Conservation (phyloP, 2,329 filamentous ascomycete species). For the Orbilia ellipsospora region DNA sequence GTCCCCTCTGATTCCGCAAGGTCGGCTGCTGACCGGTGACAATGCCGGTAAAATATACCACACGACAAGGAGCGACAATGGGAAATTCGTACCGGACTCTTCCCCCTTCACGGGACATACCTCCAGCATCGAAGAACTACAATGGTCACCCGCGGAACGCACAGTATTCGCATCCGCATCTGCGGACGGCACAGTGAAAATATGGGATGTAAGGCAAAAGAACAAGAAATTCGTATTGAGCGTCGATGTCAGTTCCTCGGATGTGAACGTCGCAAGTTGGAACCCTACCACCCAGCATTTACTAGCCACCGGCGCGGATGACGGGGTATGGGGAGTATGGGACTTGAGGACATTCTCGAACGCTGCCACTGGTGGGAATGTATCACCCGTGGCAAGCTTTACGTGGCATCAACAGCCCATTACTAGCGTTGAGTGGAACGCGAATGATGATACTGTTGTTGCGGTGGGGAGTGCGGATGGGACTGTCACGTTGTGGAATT, state of each 20-base stretch:
- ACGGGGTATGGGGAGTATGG: slow-evolving; percentile 95
- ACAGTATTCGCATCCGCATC: slow-evolving; percentile 95
- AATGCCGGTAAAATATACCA: slow-evolving; percentile 88
- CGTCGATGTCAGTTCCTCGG: slow-evolving; percentile 82
- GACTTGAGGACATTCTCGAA: slow-evolving; percentile 73
- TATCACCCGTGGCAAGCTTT: slow-evolving; percentile 90
- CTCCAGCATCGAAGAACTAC: slow-evolving; percentile 89
- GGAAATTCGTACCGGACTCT: slow-evolving; percentile 87
- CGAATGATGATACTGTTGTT: slow-evolving; percentile 94
- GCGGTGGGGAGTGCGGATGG: slow-evolving; percentile 92
- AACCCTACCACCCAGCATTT: slow-evolving; percentile 87
- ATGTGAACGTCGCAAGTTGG: slow-evolving; percentile 98
- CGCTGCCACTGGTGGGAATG: slow-evolving; percentile 61
- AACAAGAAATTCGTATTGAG: slow-evolving; percentile 86
- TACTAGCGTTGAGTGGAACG: slow-evolving; percentile 96
- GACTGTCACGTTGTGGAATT: slow-evolving; percentile 94
- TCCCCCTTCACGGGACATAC: slow-evolving; percentile 85
- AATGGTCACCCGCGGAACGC: slow-evolving; percentile 93
- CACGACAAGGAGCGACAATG: slow-evolving; percentile 86
- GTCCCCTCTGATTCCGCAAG: slow-evolving; percentile 82
- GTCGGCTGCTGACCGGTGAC: slow-evolving; percentile 91
- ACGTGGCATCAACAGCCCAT: slow-evolving; percentile 96
- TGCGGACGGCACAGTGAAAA: slow-evolving; percentile 91
- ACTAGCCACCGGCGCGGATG: slow-evolving; percentile 90
- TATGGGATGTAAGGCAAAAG: slow-evolving; percentile 96